Evolutionary conservation across 441 rosid genomes (phyloP), one percentile per base, ranked within the genome.

Genomic region (Jatropha podagrica): DNA sequence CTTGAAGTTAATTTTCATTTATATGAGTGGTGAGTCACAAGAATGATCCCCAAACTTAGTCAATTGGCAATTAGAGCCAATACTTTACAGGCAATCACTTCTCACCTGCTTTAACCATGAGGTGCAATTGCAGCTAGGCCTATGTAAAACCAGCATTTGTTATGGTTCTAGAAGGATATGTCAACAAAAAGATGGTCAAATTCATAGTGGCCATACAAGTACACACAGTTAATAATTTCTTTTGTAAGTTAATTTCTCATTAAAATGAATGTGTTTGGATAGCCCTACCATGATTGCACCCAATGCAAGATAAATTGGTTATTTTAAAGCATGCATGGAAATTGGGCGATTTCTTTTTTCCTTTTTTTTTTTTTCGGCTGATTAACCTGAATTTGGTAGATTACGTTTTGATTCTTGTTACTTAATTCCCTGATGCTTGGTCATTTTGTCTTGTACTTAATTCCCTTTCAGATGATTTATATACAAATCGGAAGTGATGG

Each of bases 401-500:
- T 23, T 27, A 48, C 32, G 56, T 72, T 48, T 48, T 52, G 52
- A 65, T 17, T 49, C 15, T 27, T 27, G 40, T 41, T 42, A 5
- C 69, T 49, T 51, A 32, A 37, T 38, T 48, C 27, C 13, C 8
- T 73, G 40, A 69, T 26, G 68, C 46, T 32, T 38, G 20, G 4
- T 65, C 10, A 18, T 12, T 60, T 4, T 20, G 32, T 68, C 14
- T 1, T 7, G 26, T 8, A 12, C 13, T 59, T 72, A 32, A 1
- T 62, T 8, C 68, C n/a, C 7, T 27, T 40, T 61, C 65, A 60
- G 62, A 72, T 46, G 67, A 42, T 32, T 72, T 4, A 48, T 44
- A 42, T 42, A 56, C 7, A 65, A 54, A 46, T 26, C 41, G 7
- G 49, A 69, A 51, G 52, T 20, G 23, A 26, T 63, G 27, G 18